Percentiles rank a stretch among this genome's conserved stretches.
Conservation (phyloP, 2,329 filamentous ascomycete species). For the Scedosporium minutisporum region DNA sequence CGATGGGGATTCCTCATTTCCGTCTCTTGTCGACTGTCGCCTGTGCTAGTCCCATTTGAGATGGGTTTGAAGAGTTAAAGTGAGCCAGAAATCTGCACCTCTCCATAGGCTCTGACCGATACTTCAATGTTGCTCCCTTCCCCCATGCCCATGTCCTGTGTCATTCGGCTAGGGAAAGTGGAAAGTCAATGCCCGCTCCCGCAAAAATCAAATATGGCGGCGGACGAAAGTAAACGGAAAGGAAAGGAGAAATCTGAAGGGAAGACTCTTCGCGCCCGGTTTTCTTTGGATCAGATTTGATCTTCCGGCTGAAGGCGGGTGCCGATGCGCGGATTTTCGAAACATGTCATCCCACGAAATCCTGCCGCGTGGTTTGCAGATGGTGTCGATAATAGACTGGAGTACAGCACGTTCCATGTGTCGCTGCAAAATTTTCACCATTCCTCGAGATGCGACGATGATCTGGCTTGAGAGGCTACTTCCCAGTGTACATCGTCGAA, state of each 20-base stretch:
- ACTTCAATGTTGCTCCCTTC: background rate
- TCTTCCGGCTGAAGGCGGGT: no score
- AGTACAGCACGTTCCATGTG: no score
- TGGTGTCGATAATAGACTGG: background rate
- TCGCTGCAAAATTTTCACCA: no score
- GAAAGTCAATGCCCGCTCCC: background rate
- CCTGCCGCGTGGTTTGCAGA: background rate
- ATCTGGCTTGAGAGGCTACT: no score
- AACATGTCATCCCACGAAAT: background rate
- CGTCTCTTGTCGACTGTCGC: no score
- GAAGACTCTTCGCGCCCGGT: background rate
- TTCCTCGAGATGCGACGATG: no score
- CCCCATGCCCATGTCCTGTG: background rate
- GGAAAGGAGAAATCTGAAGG: background rate
- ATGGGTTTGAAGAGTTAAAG: no score
- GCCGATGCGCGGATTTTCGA: conserved; percentile 1
- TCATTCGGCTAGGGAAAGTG: background rate
- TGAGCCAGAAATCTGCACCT: no score
- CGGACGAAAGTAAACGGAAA: background rate
- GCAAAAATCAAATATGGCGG: background rate
- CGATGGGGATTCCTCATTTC: background rate
- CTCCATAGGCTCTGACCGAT: no score
- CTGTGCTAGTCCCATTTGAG: no score
- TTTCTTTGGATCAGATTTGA: background rate
- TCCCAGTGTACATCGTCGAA: no score